Evolutionary conservation across 2,329 filamentous ascomycete species (phyloP).

Genomic region (Cladosporium sp.): DNA sequence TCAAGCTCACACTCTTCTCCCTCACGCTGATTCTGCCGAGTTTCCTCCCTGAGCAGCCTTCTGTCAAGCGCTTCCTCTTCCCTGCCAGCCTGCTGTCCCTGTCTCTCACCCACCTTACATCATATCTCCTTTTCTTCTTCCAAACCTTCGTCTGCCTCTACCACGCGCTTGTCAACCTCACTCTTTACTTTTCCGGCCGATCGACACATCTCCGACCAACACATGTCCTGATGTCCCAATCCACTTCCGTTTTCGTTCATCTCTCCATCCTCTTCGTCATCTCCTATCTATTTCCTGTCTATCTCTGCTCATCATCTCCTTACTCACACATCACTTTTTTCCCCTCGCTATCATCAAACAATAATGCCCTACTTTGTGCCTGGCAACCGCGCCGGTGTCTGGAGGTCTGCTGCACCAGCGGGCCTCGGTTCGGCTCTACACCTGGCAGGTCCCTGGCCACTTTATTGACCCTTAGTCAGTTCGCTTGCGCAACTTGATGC

Average conservation of each 20-base stretch:
- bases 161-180: neutral
- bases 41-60: neutral
- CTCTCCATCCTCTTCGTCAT: neutral
- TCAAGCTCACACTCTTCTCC: neutral
- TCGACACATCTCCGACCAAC: slow-evolving; percentile 10
- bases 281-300: neutral
- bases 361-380: too few species aligned
- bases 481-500: neutral
- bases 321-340: too few species aligned
- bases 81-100: too few species aligned
- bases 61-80: neutral
- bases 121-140: neutral
- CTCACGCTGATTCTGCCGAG: neutral
- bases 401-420: too few species aligned
- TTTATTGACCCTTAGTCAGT: too few species aligned
- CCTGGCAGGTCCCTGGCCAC: too few species aligned
- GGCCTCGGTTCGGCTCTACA: too few species aligned
- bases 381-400: too few species aligned
- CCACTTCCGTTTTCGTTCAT: neutral
- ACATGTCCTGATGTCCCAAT: neutral
- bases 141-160: neutral
- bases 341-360: too few species aligned
- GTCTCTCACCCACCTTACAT: too few species aligned
- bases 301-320: too few species aligned
- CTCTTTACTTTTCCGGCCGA: slow-evolving; percentile 5